phyloP scores from a whole-genome alignment of 116 monocot genomes.

The Zostera marina region DNA sequence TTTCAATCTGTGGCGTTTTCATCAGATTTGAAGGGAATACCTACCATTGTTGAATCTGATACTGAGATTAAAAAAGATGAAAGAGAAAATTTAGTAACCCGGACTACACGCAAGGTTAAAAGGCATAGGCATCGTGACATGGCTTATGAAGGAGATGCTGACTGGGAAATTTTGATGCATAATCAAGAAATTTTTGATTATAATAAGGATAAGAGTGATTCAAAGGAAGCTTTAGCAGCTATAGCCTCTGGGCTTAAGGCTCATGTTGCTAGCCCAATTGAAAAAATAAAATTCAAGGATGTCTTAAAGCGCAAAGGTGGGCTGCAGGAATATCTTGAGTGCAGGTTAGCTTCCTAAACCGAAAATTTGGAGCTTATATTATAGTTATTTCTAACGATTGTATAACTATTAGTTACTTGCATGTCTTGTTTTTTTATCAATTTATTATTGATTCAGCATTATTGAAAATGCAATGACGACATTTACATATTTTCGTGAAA shows the following conservation, averaged over 20 bases:
- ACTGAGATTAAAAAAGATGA: constrained; percentile 17
- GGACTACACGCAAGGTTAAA: constrained; percentile 26
- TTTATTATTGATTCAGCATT: no score
- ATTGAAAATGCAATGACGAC: no score
- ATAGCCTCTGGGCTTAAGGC: constrained; percentile 80
- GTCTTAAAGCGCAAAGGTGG: constrained; percentile 85
- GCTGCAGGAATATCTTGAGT: constrained; percentile 73
- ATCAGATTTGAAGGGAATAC: constrained; percentile 9
- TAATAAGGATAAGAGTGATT: constrained; percentile 23
- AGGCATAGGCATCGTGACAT: constrained; percentile 62
- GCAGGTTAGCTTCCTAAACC: constrained; percentile 46
- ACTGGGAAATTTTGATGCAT: constrained; percentile 66
- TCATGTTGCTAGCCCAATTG: constrained; percentile 52
- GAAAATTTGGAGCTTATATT: neutral
- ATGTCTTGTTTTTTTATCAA: no score
- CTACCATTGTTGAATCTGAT: constrained; percentile 4
- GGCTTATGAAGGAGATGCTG: constrained; percentile 93
- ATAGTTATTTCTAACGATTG: neutral
- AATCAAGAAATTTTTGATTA: constrained; percentile 38
- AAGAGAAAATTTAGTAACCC: constrained; percentile 14
- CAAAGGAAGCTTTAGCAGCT: constrained; percentile 26
- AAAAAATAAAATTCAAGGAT: constrained; percentile 91
- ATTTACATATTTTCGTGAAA: no score
- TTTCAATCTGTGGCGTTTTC: constrained; percentile 1
- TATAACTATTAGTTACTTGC: no score